A percentile compares a stretch with the other conserved stretches of the same genome.
phyloP scores from a whole-genome alignment of 2,329 filamentous ascomycete species.

The Elsinoe australis region DNA sequence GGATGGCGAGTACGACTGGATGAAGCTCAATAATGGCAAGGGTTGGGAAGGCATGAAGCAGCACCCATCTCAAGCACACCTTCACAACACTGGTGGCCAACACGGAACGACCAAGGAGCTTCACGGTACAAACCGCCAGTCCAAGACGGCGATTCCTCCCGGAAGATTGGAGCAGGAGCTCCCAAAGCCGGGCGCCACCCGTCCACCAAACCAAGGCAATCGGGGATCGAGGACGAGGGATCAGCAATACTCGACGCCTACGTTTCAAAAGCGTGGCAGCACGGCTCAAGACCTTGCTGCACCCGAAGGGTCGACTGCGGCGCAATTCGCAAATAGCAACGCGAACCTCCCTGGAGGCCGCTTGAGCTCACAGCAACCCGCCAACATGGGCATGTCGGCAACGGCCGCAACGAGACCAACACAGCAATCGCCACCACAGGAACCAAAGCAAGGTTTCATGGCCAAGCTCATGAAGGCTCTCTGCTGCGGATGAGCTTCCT shows the following conservation, averaged over 20 bases:
- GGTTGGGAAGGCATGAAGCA: constrained; percentile 78
- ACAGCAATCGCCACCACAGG: constrained; percentile 41
- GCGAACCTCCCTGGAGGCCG: constrained; percentile 62
- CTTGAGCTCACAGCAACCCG: constrained; percentile 17
- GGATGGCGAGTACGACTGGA: constrained; percentile 99
- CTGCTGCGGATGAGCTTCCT: constrained; percentile 61
- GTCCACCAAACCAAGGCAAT: constrained; percentile 55
- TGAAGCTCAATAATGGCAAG: constrained; percentile 92
- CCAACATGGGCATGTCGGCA: constrained; percentile 19
- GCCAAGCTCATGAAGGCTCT: constrained; percentile 89
- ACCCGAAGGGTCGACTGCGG: constrained; percentile 75
- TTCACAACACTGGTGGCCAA: constrained; percentile 66
- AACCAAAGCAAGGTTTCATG: constrained; percentile 71
- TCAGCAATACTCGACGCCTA: constrained; percentile 26
- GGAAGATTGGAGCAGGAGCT: constrained; percentile 43
- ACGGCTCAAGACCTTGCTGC: constrained; percentile 73
- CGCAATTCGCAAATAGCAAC: constrained; percentile 93
- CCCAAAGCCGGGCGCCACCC: constrained; percentile 55
- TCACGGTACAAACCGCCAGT: constrained; percentile 62
- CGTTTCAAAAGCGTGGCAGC: constrained; percentile 61
- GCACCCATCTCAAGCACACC: constrained; percentile 62
- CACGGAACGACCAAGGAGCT: constrained; percentile 80
- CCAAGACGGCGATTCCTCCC: constrained; percentile 43
- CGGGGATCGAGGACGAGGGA: constrained; percentile 22
- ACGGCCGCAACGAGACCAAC: constrained; percentile 18